phyloP scores from a whole-genome alignment of 2,329 filamentous ascomycete genomes.

The Hymenoscyphus albidus region DNA sequence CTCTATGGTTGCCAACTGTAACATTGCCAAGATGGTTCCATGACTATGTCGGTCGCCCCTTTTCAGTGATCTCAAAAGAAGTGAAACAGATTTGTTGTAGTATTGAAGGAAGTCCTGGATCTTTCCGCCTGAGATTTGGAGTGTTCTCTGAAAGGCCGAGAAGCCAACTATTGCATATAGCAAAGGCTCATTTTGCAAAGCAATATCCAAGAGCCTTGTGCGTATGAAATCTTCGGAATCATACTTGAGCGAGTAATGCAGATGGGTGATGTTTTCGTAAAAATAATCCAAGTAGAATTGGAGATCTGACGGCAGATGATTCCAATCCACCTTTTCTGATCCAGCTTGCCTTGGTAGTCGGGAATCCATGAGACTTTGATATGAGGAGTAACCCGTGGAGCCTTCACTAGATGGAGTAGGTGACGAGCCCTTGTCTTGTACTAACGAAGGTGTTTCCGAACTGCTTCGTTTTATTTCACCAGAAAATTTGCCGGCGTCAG shows the following conservation, averaged over 20 bases:
- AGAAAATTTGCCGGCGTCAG: slow-evolving; percentile 40
- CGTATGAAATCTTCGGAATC: slow-evolving; percentile 72
- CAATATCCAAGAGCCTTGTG: slow-evolving; percentile 65
- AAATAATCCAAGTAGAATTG: slow-evolving; percentile 78
- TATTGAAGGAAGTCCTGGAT: slow-evolving; percentile 82
- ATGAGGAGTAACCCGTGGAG: slow-evolving; percentile 29
- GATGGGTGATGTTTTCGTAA: slow-evolving; percentile 69
- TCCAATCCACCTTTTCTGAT: slow-evolving; percentile 44
- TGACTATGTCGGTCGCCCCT: slow-evolving; percentile 67
- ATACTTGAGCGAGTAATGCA: slow-evolving; percentile 76
- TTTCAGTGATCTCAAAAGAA: slow-evolving; percentile 68
- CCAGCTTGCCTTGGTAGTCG: slow-evolving; percentile 19
- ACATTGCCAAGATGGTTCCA: slow-evolving; percentile 76
- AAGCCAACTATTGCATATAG: slow-evolving; percentile 86
- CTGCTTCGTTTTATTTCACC: slow-evolving; percentile 40
- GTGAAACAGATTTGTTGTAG: slow-evolving; percentile 81
- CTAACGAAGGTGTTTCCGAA: slow-evolving; percentile 52
- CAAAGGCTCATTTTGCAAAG: slow-evolving; percentile 73
- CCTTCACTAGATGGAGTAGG: slow-evolving; percentile 48
- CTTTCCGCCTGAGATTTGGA: slow-evolving; percentile 66
- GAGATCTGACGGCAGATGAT: slow-evolving; percentile 63
- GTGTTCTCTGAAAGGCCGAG: slow-evolving; percentile 77
- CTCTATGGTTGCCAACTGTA: slow-evolving; percentile 92
- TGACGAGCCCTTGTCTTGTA: slow-evolving; percentile 49
- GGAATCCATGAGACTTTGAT: slow-evolving; percentile 17